Base-by-base conservation (phyloP, 1,139 yeast genomes). In the Candida smagusa region DNA sequence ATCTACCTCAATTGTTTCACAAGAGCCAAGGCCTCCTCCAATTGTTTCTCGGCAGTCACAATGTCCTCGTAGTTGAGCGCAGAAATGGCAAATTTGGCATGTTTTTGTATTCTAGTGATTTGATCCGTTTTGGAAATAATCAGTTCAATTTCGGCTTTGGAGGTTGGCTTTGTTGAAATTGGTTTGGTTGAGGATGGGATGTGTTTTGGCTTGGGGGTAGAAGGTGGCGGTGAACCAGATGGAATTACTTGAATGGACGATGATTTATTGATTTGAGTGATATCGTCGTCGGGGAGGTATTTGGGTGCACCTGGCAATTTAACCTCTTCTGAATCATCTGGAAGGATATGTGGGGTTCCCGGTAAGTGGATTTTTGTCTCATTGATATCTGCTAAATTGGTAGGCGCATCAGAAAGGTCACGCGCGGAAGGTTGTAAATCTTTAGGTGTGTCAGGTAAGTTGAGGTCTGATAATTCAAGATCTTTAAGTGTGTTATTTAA, bases 31-130 rank as follows among this genome's bases (percentile, higher is more conserved):
- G 96, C 96, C 22, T 68, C 56, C 29, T 65, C 62, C 30, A 92
- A 68, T 59, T 92, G 95, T n/a, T 63, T 64, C 35, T 84, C 78
- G 0, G 97, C 97, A 0, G 97, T 92, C 4, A 60, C 69, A 32
- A 80, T 66, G 52, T 92, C 98, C 47, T 92, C 97, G 58, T 89
- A 92, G 56, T 89, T 90, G 49, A 92, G 72, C 0, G 98, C 98
- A 35, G 96, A 86, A 7, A 90, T 83, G 3, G 97, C 97, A 59
- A 82, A 92, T 58, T 84, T 86, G 35, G 97, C 92, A 48, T 80
- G 85, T 54, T 85, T 88, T 55, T 90, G 97, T 0, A 89, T 85
- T 47, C 72, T 67, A n/a, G 76, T 48, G 16, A 84, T 79, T 28
- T 73, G 67, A 42, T 84, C 88, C 12, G 84, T 76, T 31, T 74